Evolutionary conservation across 2,329 filamentous ascomycete species (phyloP).

Genomic region (Sclerotiophoma versabilis): DNA sequence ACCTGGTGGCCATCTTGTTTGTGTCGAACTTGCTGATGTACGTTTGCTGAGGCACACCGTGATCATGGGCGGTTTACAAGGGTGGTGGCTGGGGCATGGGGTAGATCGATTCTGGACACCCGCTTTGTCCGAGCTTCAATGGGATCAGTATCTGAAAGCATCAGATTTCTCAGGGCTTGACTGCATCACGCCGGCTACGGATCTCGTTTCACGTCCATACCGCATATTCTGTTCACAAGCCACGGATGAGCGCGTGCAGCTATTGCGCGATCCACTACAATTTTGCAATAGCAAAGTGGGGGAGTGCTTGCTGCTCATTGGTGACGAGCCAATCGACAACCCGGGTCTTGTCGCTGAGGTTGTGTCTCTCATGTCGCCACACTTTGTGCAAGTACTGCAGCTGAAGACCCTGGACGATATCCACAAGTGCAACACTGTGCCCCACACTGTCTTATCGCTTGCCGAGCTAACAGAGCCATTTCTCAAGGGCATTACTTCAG

Average conservation of each 20-base stretch:
- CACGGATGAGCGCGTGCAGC: slow-evolving; percentile 5
- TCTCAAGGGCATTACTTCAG: not conserved
- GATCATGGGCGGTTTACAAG: slow-evolving; percentile 37
- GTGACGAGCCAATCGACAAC: not conserved
- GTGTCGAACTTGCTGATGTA: not conserved
- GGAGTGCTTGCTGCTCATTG: not conserved
- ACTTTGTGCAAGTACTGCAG: not conserved
- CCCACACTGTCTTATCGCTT: not conserved
- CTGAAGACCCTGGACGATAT: not conserved
- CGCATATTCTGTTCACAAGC: slow-evolving; percentile 11
- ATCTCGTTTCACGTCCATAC: not conserved
- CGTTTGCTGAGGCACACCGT: not conserved
- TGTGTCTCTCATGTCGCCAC: not conserved
- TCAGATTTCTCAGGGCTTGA: slow-evolving; percentile 22
- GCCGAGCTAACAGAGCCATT: not conserved
- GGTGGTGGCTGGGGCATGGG: slow-evolving; percentile 49
- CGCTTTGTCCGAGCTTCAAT: slow-evolving; percentile 14
- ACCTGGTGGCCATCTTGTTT: slow-evolving; percentile 35
- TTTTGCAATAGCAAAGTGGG: not conserved
- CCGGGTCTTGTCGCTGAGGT: not conserved
- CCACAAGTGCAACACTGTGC: not conserved
- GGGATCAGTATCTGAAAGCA: slow-evolving; percentile 24
- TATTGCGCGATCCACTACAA: slow-evolving; percentile 14
- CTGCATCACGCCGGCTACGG: not conserved
- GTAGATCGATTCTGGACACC: slow-evolving; percentile 16